Evolutionary conservation across 495 filamentous ascomycete genomes (phyloP), one percentile per base, ranked within the genome.

Genomic region (Letharia lupina): DNA sequence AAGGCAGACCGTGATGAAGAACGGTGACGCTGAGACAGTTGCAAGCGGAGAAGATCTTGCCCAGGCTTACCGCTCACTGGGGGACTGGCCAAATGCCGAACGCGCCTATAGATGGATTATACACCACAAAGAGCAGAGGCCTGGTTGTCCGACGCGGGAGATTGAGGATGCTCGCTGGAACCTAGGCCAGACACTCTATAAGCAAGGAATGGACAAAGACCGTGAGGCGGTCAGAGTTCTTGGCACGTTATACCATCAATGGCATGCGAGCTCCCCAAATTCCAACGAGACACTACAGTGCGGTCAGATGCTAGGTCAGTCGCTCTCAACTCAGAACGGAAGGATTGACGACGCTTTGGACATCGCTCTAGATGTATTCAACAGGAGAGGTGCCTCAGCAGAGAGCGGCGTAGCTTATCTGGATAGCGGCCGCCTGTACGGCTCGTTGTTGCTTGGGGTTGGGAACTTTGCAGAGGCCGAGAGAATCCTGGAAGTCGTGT

Each of bases 301-400:
- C 16, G 64, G 64, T 35, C 45, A 48, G 8, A 60, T 65, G 56
- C 35, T 65, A 35, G 42, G 37, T 33, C 50, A 65, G 8, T 45
- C 57, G 12, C 39, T 60, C 31, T 35, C 33, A 42, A 3, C 54
- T 4, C 56, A 65, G 15, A 9, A 60, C 2, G 35, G 23, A 23
- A 40, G 11, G 7, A 31, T 11, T 9, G 10, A 41, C 5, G 35
- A 47, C 1, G 57, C 44, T 40, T 18, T 50, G 10, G 37, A 60
- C 0, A 4, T 56, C 13, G 45, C 56, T 0, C 56, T 3, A 41
- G 44, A 18, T 1, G 28, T 65, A 2, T 65, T 60, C 16, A 15
- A 65, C 8, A 20, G 42, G 4, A 61, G 57, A 31, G 20, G 7
- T 18, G 42, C 11, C 13, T 28, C 59, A 28, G 28, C 2, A 31